Evolutionary conservation across 768 basidiomycete genomes (phyloP).

Genomic region (Serpula lacrymans): DNA sequence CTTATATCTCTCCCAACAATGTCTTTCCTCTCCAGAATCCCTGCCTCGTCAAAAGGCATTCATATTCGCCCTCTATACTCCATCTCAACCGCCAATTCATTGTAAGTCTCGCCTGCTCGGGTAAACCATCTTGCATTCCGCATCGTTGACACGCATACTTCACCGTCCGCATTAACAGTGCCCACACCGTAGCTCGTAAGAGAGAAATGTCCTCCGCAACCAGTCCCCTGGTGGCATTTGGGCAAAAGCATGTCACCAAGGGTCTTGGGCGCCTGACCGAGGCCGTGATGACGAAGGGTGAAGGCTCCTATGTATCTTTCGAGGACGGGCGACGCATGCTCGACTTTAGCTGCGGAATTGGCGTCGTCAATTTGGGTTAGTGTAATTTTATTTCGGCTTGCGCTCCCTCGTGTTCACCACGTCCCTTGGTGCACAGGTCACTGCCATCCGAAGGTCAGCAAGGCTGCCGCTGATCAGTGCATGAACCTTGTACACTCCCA

Average conservation of each 20-base stretch:
- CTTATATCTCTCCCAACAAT: no score
- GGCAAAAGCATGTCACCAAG: conserved; percentile 42
- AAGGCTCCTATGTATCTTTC: conserved; percentile 71
- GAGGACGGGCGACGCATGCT: conserved; percentile 71
- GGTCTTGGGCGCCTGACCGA: conserved; percentile 40
- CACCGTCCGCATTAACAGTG: not conserved
- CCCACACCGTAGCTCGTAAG: not conserved
- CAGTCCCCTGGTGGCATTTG: conserved; percentile 29
- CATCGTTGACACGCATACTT: not conserved
- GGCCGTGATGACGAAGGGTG: conserved; percentile 62
- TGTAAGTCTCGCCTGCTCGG: not conserved
- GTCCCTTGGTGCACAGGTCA: conserved; percentile 52
- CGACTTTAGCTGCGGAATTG: conserved; percentile 88
- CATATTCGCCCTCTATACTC: no score
- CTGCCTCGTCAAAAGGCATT: not conserved
- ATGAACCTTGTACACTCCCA: conserved; percentile 76
- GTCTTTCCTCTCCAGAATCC: conserved; percentile 4
- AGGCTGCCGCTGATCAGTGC: conserved; percentile 87
- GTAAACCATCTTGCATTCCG: not conserved
- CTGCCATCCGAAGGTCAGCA: conserved; percentile 82
- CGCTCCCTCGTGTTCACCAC: not conserved
- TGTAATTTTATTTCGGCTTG: conserved; percentile 1
- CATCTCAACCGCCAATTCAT: not conserved
- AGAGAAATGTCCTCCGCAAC: conserved; percentile 20
- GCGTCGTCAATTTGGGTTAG: conserved; percentile 79